Evolutionary conservation across 2,329 filamentous ascomycete genomes (phyloP).

Genomic region (Tolypocladium inflatum): DNA sequence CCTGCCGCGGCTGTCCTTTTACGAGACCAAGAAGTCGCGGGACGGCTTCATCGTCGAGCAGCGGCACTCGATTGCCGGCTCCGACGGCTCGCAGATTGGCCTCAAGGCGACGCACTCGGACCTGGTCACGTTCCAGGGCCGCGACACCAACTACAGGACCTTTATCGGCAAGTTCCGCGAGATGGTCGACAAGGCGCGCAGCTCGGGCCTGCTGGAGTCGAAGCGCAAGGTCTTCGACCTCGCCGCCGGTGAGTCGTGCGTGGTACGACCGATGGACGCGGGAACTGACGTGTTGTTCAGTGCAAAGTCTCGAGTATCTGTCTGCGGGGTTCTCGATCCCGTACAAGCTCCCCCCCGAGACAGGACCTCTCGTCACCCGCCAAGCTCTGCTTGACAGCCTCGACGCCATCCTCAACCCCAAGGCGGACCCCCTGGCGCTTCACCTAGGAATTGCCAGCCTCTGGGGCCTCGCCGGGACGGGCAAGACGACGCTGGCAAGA

Average conservation of each 20-base stretch:
- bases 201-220: conserved; percentile 8
- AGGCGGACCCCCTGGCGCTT: conserved; percentile 2
- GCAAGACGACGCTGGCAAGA: conserved; percentile 14
- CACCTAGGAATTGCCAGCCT: conserved; percentile 11
- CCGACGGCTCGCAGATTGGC: conserved; percentile 13
- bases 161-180: conserved; percentile 12
- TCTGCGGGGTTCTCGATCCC: conserved; percentile 8
- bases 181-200: conserved; percentile 9
- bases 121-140: conserved; percentile 13
- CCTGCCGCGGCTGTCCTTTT: conserved; percentile 14
- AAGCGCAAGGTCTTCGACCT: conserved; percentile 11
- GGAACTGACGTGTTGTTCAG: conserved; percentile 1
- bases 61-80: conserved; percentile 13
- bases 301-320: conserved; percentile 9
- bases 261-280: background rate
- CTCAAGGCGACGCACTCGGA: conserved; percentile 13
- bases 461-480: conserved; percentile 12
- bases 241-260: conserved; percentile 6
- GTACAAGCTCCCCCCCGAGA: conserved; percentile 7
- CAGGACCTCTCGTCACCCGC: conserved; percentile 7
- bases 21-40: conserved; percentile 13
- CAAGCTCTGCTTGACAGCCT: conserved; percentile 9
- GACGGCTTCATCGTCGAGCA: conserved; percentile 15
- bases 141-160: conserved; percentile 13
- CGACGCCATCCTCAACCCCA: conserved; percentile 6